These are phyloP conservation scores for Tulasnella sp. DNA, from an alignment of 768 basidiomycete genomes.

Conservation along the genomic window DNA sequence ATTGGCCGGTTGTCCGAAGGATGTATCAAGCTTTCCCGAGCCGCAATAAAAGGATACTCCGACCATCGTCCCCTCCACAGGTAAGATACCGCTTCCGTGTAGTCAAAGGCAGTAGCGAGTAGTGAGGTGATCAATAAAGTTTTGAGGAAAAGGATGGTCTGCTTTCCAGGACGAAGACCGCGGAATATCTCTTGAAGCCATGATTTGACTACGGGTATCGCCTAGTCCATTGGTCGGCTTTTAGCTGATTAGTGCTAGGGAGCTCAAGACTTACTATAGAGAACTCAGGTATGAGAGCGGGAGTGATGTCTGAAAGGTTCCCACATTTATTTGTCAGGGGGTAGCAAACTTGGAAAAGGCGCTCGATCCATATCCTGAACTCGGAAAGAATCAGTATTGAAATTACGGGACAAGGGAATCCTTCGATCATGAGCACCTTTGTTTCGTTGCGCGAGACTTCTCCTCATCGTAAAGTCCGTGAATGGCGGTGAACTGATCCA, in stretches of 20 bases:
- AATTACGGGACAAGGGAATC: background rate
- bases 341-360: background rate
- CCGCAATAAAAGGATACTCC: background rate
- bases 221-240: background rate
- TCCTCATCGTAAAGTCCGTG: background rate
- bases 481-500: background rate
- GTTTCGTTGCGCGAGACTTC: background rate
- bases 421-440: background rate
- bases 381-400: too few relatives aligned
- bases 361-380: slow-evolving; percentile 1
- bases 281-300: background rate
- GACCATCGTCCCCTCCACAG: background rate
- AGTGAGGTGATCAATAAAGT: background rate
- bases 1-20: background rate
- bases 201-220: background rate
- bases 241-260: too few relatives aligned
- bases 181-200: slow-evolving; percentile 15
- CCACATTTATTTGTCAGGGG: background rate
- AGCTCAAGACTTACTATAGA: too few relatives aligned
- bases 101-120: background rate
- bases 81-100: background rate
- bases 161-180: background rate
- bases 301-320: background rate
- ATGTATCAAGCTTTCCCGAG: background rate
- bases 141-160: background rate